phyloP scores from a whole-genome alignment of 768 basidiomycete genomes.

The Panus rudis region DNA sequence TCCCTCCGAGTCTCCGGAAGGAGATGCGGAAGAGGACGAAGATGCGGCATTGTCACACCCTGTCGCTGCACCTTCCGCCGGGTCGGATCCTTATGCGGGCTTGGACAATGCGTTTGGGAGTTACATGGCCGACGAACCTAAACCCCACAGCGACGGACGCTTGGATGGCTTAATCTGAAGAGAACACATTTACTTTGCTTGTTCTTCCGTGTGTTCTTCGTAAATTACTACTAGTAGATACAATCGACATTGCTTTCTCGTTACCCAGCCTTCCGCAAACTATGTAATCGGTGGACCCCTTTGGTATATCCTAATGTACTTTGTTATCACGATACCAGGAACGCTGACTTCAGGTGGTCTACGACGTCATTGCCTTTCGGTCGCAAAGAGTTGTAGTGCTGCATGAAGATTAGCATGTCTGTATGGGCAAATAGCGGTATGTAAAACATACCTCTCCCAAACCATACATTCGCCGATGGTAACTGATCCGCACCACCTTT shows the following conservation, averaged over 20 bases:
- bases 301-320: conserved; percentile 5
- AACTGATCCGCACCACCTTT: conserved; percentile 68
- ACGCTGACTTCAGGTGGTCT: conserved; percentile 15
- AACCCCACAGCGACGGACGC: conserved; percentile 54
- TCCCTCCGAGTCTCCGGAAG: conserved; percentile 24
- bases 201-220: no score
- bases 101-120: conserved; percentile 71
- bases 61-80: conserved; percentile 7
- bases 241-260: no score
- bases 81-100: conserved; percentile 75
- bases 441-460: conserved; percentile 75
- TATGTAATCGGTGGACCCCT: no score
- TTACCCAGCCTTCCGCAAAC: no score
- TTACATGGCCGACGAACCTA: conserved; percentile 67
- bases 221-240: no score
- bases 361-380: conserved; percentile 32
- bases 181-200: not conserved
- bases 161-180: conserved; percentile 43
- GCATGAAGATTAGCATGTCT: conserved; percentile 9
- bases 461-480: conserved; percentile 91
- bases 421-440: not conserved
- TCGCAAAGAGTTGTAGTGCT: conserved; percentile 88
- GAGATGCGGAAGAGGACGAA: conserved; percentile 31
- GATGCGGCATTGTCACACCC: conserved; percentile 22
- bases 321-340: conserved; percentile 4